phyloP scores from a whole-genome alignment of 2,329 filamentous ascomycete genomes.

The Karstenula rhodostoma region DNA sequence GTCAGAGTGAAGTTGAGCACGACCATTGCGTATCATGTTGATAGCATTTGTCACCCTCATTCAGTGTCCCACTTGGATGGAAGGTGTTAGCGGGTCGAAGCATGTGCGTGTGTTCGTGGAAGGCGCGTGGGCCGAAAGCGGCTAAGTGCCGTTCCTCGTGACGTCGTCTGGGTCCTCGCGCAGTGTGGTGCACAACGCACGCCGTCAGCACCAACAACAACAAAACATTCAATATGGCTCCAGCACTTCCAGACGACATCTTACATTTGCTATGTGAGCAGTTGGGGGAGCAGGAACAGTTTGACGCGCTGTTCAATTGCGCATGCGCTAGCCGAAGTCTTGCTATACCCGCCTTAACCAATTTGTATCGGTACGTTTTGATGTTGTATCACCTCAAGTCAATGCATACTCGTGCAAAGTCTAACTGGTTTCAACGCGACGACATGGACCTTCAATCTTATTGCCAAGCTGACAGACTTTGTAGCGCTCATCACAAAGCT shows the following conservation, averaged over 20 bases:
- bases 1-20: constrained; percentile 74
- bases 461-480: constrained; percentile 1
- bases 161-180: constrained; percentile 18
- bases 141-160: constrained; percentile 22
- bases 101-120: constrained; percentile 17
- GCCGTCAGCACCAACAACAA: constrained; percentile 15
- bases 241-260: constrained; percentile 64
- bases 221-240: constrained; percentile 33
- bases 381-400: constrained; percentile 3
- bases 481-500: constrained; percentile 54
- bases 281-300: constrained; percentile 64
- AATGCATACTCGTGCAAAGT: background rate
- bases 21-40: constrained; percentile 48
- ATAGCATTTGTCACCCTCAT: background rate
- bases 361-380: constrained; percentile 67
- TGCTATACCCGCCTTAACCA: constrained; percentile 66
- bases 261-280: constrained; percentile 68
- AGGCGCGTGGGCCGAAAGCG: constrained; percentile 33
- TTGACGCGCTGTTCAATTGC: constrained; percentile 67
- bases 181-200: constrained; percentile 1
- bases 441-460: background rate
- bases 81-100: constrained; percentile 19
- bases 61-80: background rate
- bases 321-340: constrained; percentile 64
- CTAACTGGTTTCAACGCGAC: background rate